Base-by-base conservation (phyloP, 352 stramenopile species). In the Thraustochytrium striatum region DNA sequence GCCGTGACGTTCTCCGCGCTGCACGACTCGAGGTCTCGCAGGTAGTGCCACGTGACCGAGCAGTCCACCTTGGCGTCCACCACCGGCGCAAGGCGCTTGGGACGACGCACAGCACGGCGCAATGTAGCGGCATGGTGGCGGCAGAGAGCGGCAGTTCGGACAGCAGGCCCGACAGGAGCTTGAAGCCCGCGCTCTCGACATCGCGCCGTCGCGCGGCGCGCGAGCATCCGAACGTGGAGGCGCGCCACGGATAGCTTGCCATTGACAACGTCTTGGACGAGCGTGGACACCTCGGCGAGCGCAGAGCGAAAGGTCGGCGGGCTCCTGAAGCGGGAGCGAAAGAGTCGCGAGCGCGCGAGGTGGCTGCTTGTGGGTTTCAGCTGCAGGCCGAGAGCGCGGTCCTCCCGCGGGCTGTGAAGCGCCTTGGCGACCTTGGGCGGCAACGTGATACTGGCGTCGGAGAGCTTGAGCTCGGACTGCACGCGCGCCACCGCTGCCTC, bases 21-120 rank as follows among this genome's bases (percentile, higher is more conserved):
- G 50, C 41, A 30, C 9, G 65, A 5, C 19, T 11, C 65, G 5
- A 75, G 47, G 8, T 9, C 41, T 3, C 38, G 7, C 11, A 75
- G 47, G 30, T 75, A 75, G 32, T 75, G 65, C 65, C 65, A 75
- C n/a, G 52, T 61, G 58, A 5, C 39, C 30, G 7, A 21, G 5
- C 1, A 19, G 16, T 16, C 52, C 9, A 16, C 25, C 3, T 35
- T 25, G 19, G 35, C 9, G 11, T 33, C 44, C 25, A 3, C 47
- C 65, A 68, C 33, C 25, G 11, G 2, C 65, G 32, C 9, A 75
- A 30, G 1, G 65, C 52, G 7, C 41, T 75, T 72, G 65, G 30
- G 3, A 75, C 28, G 19, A 19, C 3, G 9, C 41, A 3, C 8
- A 75, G 50, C 32, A 61, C 36, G 16, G 65, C 65, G 33, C 33